phyloP scores from a whole-genome alignment of 1,284 basidiomycete genomes.

The Tetrapyrgos nigripes region DNA sequence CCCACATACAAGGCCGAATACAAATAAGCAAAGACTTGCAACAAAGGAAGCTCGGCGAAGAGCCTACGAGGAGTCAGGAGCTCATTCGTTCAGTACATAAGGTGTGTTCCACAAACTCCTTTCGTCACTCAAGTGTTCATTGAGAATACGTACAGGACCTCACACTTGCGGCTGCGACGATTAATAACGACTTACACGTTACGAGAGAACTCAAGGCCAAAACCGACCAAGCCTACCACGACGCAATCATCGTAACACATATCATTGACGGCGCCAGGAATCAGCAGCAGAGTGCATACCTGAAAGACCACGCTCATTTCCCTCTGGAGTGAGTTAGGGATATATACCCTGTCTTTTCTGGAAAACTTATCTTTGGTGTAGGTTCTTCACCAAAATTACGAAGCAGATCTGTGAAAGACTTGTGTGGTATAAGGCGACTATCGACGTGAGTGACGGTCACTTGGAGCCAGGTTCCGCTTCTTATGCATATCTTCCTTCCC shows the following conservation, averaged over 20 bases:
- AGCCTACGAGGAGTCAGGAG: constrained; percentile 74
- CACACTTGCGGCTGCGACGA: constrained; percentile 63
- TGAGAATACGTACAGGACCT: constrained; percentile 53
- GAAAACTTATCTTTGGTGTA: constrained; percentile 31
- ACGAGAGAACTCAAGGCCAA: constrained; percentile 73
- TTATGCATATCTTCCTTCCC: constrained; percentile 6
- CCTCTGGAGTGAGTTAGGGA: constrained; percentile 71
- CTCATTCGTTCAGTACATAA: constrained; percentile 70
- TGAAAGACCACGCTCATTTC: constrained; percentile 80
- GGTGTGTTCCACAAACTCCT: constrained; percentile 40
- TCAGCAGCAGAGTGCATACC: constrained; percentile 68
- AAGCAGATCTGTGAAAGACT: constrained; percentile 75
- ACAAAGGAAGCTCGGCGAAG: constrained; percentile 75
- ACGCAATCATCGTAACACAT: constrained; percentile 73
- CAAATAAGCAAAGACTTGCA: constrained; percentile 82
- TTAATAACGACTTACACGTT: constrained; percentile 69
- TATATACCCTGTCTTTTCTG: neutral
- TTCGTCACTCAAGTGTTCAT: neutral
- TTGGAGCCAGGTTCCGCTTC: neutral
- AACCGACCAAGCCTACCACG: constrained; percentile 78
- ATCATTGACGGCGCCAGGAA: constrained; percentile 80
- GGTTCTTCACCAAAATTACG: constrained; percentile 77
- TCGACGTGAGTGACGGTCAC: constrained; percentile 60
- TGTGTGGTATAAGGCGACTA: constrained; percentile 78
- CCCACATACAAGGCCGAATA: constrained; percentile 76